Evolutionary conservation across 2,329 filamentous ascomycete genomes (phyloP).

Genomic region (Phaeomoniella chlamydospora): DNA sequence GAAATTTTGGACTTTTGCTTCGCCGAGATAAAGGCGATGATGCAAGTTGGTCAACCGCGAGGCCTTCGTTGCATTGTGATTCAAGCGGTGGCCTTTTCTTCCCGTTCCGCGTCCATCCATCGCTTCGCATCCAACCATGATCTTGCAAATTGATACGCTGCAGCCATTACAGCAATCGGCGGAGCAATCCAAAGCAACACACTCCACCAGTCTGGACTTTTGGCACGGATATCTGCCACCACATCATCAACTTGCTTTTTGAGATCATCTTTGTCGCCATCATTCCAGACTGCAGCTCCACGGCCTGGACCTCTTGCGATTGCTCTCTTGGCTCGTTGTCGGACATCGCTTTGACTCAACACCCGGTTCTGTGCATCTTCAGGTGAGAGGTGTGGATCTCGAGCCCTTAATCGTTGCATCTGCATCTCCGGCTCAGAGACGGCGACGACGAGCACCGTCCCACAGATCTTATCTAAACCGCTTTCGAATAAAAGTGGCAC

Average conservation of each 20-base stretch:
- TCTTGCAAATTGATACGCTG: constrained; percentile 56
- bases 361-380: constrained; percentile 84
- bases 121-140: constrained; percentile 56
- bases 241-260: constrained; percentile 50
- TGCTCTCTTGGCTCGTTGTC: constrained; percentile 65
- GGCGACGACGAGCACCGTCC: constrained; percentile 73
- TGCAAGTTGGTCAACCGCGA: too few species aligned
- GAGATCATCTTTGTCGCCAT: constrained; percentile 58
- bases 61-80: too few species aligned
- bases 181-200: constrained; percentile 54
- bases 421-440: constrained; percentile 69
- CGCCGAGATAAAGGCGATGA: too few species aligned
- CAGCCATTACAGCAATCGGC: constrained; percentile 55
- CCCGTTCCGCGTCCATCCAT: constrained; percentile 43
- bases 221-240: constrained; percentile 45
- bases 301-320: constrained; percentile 40
- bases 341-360: constrained; percentile 70
- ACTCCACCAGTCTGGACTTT: constrained; percentile 75
- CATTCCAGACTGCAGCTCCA: constrained; percentile 85
- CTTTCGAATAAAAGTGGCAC: constrained; percentile 86
- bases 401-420: constrained; percentile 59
- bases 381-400: constrained; percentile 64
- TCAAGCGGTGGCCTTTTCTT: constrained; percentile 49
- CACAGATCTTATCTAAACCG: constrained; percentile 72
- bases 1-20: too few species aligned